A percentile compares a stretch with the other conserved stretches of the same genome.
Conservation (phyloP, 2,329 filamentous ascomycete species). For the Allantophomopsis lycopodina region DNA sequence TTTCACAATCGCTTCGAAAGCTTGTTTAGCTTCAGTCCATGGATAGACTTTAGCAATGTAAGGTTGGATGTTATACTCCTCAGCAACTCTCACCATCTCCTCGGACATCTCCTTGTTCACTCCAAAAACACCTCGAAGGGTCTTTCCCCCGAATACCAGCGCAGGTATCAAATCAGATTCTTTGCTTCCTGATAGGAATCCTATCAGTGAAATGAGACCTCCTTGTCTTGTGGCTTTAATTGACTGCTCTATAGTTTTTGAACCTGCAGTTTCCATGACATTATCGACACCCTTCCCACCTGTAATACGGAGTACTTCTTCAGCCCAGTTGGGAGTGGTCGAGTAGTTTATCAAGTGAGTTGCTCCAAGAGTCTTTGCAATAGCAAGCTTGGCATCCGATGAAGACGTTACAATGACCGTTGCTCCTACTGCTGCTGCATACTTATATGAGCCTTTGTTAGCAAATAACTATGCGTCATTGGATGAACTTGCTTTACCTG, state of each 20-base stretch:
- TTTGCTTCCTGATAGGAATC: neutral
- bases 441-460: neutral
- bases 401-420: constrained; percentile 4
- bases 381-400: constrained; percentile 1
- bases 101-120: neutral
- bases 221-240: neutral
- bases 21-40: neutral
- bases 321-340: constrained; percentile 33
- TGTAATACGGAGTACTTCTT: constrained; percentile 29
- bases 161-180: neutral
- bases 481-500: neutral
- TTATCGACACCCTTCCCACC: constrained; percentile 30
- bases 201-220: neutral
- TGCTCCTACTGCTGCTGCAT: constrained; percentile 2
- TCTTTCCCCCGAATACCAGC: neutral
- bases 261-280: constrained; percentile 36
- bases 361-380: constrained; percentile 4
- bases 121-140: neutral
- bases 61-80: constrained; percentile 1
- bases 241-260: constrained; percentile 31
- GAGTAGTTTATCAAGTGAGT: constrained; percentile 10
- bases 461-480: neutral
- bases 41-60: constrained; percentile 1
- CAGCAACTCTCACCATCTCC: neutral
- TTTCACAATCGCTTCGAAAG: constrained; percentile 1